A percentile compares a stretch with the other conserved stretches of the same genome.
Evolutionary conservation across 257 asterid species (phyloP).

Genomic region (Eustoma russellianum): DNA sequence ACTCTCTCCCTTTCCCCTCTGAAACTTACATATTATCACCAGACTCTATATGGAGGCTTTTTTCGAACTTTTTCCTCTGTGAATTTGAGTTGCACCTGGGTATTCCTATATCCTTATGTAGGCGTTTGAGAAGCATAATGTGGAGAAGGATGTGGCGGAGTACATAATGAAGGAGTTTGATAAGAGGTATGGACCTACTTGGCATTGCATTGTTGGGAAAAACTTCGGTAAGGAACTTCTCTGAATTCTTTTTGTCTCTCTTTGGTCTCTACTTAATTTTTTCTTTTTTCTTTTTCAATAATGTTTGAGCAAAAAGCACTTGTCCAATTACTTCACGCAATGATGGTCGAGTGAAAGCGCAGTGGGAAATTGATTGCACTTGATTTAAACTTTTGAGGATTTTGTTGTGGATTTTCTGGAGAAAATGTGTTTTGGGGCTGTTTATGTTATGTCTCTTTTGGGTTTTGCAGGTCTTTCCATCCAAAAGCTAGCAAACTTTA

Average conservation of each 20-base stretch:
- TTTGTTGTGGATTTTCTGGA: no score
- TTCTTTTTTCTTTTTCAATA: background rate
- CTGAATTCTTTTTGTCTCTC: background rate
- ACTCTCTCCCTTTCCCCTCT: constrained; percentile 2
- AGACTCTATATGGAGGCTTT: background rate
- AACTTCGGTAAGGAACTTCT: constrained; percentile 57
- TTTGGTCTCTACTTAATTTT: no score
- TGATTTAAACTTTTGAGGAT: no score
- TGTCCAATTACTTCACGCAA: no score
- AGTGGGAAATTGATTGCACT: no score
- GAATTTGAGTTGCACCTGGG: background rate
- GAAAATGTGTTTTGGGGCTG: no score
- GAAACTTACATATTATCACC: background rate
- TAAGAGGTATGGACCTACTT: constrained; percentile 87
- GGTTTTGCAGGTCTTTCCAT: no score
- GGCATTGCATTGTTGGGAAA: constrained; percentile 99
- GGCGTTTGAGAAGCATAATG: constrained; percentile 86
- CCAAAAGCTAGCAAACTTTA: no score
- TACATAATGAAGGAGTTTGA: constrained; percentile 89
- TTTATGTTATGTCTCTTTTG: no score
- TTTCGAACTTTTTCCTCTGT: background rate
- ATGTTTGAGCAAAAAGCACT: no score
- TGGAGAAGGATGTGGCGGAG: constrained; percentile 98
- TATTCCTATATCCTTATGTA: constrained; percentile 6
- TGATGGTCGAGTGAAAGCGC: no score